Conservation (phyloP, 2,329 filamentous ascomycete species). For the Sarocladium brachiariae region DNA sequence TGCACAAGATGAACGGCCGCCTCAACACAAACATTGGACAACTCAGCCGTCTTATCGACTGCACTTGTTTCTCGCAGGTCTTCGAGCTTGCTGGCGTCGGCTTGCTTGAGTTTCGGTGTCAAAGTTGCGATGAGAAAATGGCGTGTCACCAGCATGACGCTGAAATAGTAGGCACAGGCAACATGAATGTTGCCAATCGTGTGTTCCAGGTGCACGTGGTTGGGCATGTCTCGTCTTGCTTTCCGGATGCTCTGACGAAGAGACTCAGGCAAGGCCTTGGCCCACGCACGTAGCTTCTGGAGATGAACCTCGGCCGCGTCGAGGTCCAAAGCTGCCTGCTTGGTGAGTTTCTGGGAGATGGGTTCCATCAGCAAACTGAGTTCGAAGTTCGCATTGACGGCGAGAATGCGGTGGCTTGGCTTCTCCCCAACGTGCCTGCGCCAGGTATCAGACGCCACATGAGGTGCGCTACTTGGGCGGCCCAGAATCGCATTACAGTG, state of each 20-base stretch:
- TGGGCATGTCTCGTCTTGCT: slow-evolving; percentile 1
- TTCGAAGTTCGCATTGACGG: slow-evolving; percentile 6
- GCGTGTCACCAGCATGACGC: slow-evolving; percentile 1
- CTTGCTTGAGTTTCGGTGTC: slow-evolving; percentile 1
- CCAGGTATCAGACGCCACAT: slow-evolving; percentile 3
- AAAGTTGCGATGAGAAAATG: slow-evolving; percentile 4
- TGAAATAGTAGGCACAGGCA: slow-evolving; percentile 5
- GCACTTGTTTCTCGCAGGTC: not conserved
- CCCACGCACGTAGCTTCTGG: slow-evolving; percentile 5
- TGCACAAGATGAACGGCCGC: slow-evolving; percentile 4
- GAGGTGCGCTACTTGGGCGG: slow-evolving; percentile 2
- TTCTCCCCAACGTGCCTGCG: not conserved
- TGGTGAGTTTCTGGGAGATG: slow-evolving; percentile 7
- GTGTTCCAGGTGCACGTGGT: not conserved
- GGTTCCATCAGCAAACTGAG: slow-evolving; percentile 6
- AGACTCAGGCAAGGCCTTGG: not conserved
- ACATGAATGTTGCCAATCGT: slow-evolving; percentile 5
- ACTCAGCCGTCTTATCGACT: not conserved
- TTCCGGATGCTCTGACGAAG: slow-evolving; percentile 5
- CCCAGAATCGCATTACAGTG: slow-evolving; percentile 7
- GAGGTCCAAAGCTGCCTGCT: slow-evolving; percentile 3
- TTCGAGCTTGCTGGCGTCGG: not conserved
- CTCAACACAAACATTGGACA: slow-evolving; percentile 5
- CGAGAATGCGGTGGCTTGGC: not conserved
- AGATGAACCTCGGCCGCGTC: slow-evolving; percentile 1